phyloP scores from a whole-genome alignment of 306 rosid genomes.

The Castanea mollissima region DNA sequence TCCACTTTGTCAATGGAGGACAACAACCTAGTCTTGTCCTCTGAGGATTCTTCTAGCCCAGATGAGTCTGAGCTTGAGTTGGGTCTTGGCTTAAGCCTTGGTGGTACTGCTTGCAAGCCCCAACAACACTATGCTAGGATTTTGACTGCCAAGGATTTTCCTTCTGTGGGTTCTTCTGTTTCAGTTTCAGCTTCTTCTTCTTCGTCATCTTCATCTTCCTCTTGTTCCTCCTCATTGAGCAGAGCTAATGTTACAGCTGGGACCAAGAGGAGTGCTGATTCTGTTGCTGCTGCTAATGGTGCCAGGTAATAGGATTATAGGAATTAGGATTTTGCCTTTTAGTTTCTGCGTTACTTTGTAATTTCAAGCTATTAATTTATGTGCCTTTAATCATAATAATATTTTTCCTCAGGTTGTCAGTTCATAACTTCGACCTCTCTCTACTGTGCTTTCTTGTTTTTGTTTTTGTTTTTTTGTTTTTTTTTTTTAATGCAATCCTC shows the following conservation, averaged over 20 bases:
- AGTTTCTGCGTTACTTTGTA: not conserved
- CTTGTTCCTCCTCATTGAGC: constrained; percentile 48
- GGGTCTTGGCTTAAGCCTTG: constrained; percentile 69
- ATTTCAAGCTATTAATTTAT: not conserved
- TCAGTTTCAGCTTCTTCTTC: constrained; percentile 26
- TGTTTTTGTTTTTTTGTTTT: too few species aligned
- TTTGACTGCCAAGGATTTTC: constrained; percentile 71
- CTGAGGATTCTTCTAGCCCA: constrained; percentile 79
- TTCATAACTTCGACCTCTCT: not conserved
- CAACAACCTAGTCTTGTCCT: constrained; percentile 68
- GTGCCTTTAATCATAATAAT: not conserved
- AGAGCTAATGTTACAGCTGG: constrained; percentile 50
- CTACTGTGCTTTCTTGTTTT: not conserved
- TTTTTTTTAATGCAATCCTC: not conserved
- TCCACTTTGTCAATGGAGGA: constrained; percentile 67
- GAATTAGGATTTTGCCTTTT: not conserved
- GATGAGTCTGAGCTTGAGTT: constrained; percentile 83
- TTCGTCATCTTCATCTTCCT: constrained; percentile 36
- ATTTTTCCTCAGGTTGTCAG: not conserved
- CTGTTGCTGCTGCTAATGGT: constrained; percentile 51
- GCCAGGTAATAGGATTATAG: constrained; percentile 38
- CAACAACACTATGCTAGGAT: constrained; percentile 53
- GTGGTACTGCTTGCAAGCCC: constrained; percentile 31
- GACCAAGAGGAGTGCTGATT: constrained; percentile 77
- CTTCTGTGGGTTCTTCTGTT: constrained; percentile 34